Base-by-base conservation (phyloP, 73 alveolate species). In the Paramecium octaurelia region DNA sequence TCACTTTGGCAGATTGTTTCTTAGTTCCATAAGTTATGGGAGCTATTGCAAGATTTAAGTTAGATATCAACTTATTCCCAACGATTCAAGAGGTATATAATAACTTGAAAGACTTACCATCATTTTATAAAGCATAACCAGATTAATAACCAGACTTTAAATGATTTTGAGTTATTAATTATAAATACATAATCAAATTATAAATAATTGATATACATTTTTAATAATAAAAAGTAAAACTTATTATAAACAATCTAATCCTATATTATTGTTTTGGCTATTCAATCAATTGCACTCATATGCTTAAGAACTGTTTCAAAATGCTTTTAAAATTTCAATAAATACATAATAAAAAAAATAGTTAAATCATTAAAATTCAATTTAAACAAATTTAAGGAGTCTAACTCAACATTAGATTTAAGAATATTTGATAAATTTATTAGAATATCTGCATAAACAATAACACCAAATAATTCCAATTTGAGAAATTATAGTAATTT, bases 101-200 rank as follows among this genome's bases (percentile, higher is more conserved):
- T 21, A 93, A 93, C 68, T 86, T 96, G 46, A 94, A 77, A 54
- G 93, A 85, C n/a, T 34, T 95, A 8, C 94, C 93, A 6, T 97
- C 68, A 35, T 94, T 95, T 92, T 86, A 57, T 43, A 77, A 92
- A 44, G 98, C 98, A 38, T 95, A 94, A 44, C 97, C 97, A 43
- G 92, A 85, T 86, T 54, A 83, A 35, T 77, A 92, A 35, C 91
- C 91, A 44, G 91, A 80, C 48, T 80, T 80, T 80, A 64, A 64
- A 64, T 64, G 84, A 64, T 11, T 64, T 8, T 64, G 50, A 27
- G 29, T 64, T 27, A 64, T 12, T 64, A 64, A 64, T 27, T 27
- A 23, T 64, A 64, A 1, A 2, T 64, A 31, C 9, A 64, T 27
- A 34, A 8, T 48, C 60, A 48, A 48, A 64, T 31, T 0, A 60